A percentile compares a stretch with the other conserved stretches of the same genome.
phyloP scores from a whole-genome alignment of 257 asterid genomes.

The Nemophila menziesii region DNA sequence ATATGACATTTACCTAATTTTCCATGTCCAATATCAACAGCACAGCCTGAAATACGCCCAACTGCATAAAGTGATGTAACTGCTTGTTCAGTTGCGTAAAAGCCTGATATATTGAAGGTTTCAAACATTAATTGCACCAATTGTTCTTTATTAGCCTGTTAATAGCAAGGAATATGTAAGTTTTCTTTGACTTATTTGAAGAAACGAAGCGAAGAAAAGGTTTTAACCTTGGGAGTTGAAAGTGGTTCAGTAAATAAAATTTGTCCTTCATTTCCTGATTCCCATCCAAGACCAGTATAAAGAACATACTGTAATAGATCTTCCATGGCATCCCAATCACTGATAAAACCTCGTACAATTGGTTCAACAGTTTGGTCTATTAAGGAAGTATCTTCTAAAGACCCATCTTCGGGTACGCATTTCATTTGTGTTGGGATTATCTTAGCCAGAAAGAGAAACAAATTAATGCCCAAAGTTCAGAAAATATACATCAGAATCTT shows the following conservation, averaged over 20 bases:
- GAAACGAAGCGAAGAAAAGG: neutral
- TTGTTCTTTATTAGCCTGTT: conserved; percentile 81
- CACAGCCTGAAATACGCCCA: conserved; percentile 91
- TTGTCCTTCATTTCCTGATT: conserved; percentile 94
- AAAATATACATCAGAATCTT: too few species aligned
- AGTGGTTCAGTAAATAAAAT: conserved; percentile 91
- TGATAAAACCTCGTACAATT: conserved; percentile 67
- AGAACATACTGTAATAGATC: conserved; percentile 72
- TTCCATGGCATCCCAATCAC: conserved; percentile 97
- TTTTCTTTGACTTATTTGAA: neutral
- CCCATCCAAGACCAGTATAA: conserved; percentile 87
- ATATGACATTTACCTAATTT: conserved; percentile 51
- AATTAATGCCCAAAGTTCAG: neutral
- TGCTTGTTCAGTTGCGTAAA: conserved; percentile 93
- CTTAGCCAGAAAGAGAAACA: conserved; percentile 23
- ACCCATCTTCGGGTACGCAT: conserved; percentile 54
- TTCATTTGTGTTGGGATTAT: conserved; percentile 78
- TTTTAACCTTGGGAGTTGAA: conserved; percentile 73
- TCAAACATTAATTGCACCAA: conserved; percentile 96
- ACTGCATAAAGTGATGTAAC: conserved; percentile 90
- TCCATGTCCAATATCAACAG: conserved; percentile 87
- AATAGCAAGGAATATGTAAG: too few species aligned
- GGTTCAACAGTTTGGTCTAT: conserved; percentile 66
- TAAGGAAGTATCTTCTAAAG: conserved; percentile 38
- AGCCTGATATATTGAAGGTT: conserved; percentile 80